Evolutionary conservation across 768 basidiomycete species (phyloP).

Genomic region (Lentinula lateritia): DNA sequence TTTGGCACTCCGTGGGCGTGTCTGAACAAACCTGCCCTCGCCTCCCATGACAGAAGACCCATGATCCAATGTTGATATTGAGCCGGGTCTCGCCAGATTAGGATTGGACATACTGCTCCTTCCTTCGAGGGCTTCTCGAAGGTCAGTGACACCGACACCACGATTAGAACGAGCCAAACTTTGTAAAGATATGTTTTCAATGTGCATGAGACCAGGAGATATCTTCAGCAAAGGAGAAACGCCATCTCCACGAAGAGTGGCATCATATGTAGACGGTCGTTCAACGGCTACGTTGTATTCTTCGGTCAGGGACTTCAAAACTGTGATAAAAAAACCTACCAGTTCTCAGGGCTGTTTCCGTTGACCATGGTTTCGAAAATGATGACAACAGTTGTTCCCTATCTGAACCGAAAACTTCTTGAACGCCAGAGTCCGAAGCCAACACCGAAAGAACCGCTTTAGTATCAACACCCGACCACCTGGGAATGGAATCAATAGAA

Average conservation of each 20-base stretch:
- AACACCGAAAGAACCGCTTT: slow-evolving; percentile 54
- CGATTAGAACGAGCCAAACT: slow-evolving; percentile 75
- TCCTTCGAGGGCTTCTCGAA: slow-evolving; percentile 86
- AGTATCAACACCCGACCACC: slow-evolving; percentile 43
- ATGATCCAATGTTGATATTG: slow-evolving; percentile 75
- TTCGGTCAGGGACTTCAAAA: background rate
- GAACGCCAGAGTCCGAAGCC: slow-evolving; percentile 45
- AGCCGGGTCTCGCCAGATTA: slow-evolving; percentile 60
- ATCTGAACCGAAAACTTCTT: slow-evolving; percentile 62
- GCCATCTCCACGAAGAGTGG: slow-evolving; percentile 56
- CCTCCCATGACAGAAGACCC: slow-evolving; percentile 42
- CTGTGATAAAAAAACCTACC: slow-evolving; percentile 42
- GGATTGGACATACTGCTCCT: slow-evolving; percentile 80
- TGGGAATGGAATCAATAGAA: slow-evolving; percentile 15
- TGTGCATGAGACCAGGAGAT: slow-evolving; percentile 84
- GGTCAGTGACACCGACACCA: slow-evolving; percentile 81
- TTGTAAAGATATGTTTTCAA: slow-evolving; percentile 84
- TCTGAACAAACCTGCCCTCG: slow-evolving; percentile 40
- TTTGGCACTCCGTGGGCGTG: slow-evolving; percentile 48
- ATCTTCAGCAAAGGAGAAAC: slow-evolving; percentile 73
- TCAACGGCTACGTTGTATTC: slow-evolving; percentile 43
- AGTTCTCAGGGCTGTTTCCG: slow-evolving; percentile 66
- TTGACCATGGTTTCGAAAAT: slow-evolving; percentile 62
- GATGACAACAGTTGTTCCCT: slow-evolving; percentile 46
- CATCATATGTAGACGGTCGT: slow-evolving; percentile 44